Evolutionary conservation across 2,329 filamentous ascomycete genomes (phyloP), one percentile per base, ranked within the genome.

Genomic region (Botrytis cinerea): DNA sequence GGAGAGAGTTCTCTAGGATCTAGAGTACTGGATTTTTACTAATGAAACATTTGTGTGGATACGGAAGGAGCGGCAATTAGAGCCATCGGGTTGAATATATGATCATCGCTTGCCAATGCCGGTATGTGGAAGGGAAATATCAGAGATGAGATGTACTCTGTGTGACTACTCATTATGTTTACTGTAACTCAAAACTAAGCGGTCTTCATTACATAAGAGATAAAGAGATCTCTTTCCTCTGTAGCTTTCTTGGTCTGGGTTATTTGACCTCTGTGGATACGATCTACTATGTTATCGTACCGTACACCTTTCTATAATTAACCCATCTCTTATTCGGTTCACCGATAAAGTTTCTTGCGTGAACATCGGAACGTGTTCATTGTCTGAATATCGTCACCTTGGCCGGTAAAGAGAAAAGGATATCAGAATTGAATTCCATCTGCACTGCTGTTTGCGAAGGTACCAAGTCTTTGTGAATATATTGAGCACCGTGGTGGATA

Each of bases 301-400:
- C 5, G 2, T 16, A 12, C n/a, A n/a, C 35, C 60, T 62, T 62
- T 12, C 25, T 16, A 8, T 12, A 18, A n/a, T 40, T 0, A 62
- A 18, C 6, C 0, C 4, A 16, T 35, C 7, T 40, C 22, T 8
- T 2, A 4, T 61, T 18, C 14, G 1, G 22, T 16, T 4, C 1
- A 63, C 8, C 38, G n/a, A n/a, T 14, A 46, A 28, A 12, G 4
- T 32, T 20, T 46, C 4, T 14, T 64, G 5, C 18, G 18, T 8
- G 28, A 7, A 46, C 9, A 14, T 46, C 4, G 43, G 9, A 5
- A 22, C 1, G 16, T 14, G 2, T 64, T n/a, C 4, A 28, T 9
- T n/a, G 25, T 9, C n/a, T 32, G 8, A 45, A 28, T 46, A 5
- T 46, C 5, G 5, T 14, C 40, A 20, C 9, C 2, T 32, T 32